These are phyloP conservation scores for Tolypocladium album DNA, from an alignment of 2,329 filamentous ascomycete species.

Conservation along the genomic window DNA sequence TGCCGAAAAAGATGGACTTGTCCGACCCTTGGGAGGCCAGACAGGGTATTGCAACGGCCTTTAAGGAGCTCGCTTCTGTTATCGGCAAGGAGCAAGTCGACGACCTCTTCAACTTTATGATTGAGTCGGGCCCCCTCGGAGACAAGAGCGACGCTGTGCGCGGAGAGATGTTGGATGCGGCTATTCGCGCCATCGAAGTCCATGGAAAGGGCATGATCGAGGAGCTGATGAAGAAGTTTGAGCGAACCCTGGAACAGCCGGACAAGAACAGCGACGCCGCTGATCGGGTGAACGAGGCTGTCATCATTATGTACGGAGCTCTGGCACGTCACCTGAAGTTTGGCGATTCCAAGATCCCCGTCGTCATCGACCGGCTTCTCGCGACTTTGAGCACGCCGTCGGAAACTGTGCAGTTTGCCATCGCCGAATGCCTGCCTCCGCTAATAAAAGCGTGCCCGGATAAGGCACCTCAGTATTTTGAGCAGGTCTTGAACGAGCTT, in stretches of 20 bases:
- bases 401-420: slow-evolving; percentile 92
- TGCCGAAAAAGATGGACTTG: slow-evolving; percentile 81
- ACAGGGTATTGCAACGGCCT: slow-evolving; percentile 79
- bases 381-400: slow-evolving; percentile 87
- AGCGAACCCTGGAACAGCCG: slow-evolving; percentile 74
- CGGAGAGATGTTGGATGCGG: slow-evolving; percentile 84
- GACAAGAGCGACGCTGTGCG: slow-evolving; percentile 71
- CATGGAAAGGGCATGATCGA: slow-evolving; percentile 79
- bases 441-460: slow-evolving; percentile 73
- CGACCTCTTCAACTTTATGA: slow-evolving; percentile 72
- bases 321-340: slow-evolving; percentile 75
- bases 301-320: slow-evolving; percentile 95
- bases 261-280: slow-evolving; percentile 72
- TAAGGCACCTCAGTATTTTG: slow-evolving; percentile 69
- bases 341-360: slow-evolving; percentile 79
- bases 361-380: slow-evolving; percentile 77
- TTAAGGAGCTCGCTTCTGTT: slow-evolving; percentile 65
- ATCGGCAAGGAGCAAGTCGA: slow-evolving; percentile 63
- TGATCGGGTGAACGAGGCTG: slow-evolving; percentile 90
- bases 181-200: slow-evolving; percentile 66
- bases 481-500: slow-evolving; percentile 71
- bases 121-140: slow-evolving; percentile 76
- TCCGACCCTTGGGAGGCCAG: slow-evolving; percentile 86
- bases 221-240: slow-evolving; percentile 84
- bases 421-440: slow-evolving; percentile 86